phyloP scores from a whole-genome alignment of 306 rosid species.

The Dryas alaskensis region DNA sequence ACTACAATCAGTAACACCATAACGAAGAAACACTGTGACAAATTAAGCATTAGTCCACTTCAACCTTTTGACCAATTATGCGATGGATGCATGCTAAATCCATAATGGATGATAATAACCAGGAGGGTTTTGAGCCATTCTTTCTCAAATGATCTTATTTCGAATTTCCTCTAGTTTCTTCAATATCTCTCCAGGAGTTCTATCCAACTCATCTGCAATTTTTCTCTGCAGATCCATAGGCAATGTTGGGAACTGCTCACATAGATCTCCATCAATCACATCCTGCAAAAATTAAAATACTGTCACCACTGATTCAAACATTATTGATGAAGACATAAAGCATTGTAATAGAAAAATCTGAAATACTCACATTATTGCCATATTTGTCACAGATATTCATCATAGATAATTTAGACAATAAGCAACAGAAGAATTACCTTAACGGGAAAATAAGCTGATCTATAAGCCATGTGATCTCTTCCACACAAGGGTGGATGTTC shows the following conservation, averaged over 20 bases:
- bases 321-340: neutral
- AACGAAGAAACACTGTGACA: neutral
- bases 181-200: slow-evolving; percentile 93
- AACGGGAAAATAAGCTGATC: slow-evolving; percentile 95
- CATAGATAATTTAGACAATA: neutral
- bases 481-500: slow-evolving; percentile 95
- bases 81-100: neutral
- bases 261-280: slow-evolving; percentile 96
- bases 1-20: neutral
- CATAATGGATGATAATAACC: neutral
- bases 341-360: neutral
- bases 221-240: slow-evolving; percentile 95
- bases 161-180: slow-evolving; percentile 91
- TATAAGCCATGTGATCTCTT: slow-evolving; percentile 95
- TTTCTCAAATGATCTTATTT: slow-evolving; percentile 77
- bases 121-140: slow-evolving; percentile 14
- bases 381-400: too few relatives aligned
- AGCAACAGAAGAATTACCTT: slow-evolving; percentile 49
- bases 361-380: too few relatives aligned
- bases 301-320: slow-evolving; percentile 5
- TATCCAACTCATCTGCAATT: slow-evolving; percentile 91
- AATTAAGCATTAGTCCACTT: slow-evolving; percentile 9
- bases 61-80: neutral
- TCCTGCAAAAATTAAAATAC: slow-evolving; percentile 53
- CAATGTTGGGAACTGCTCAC: slow-evolving; percentile 94